These are phyloP conservation scores for Forsythia viridissima DNA, from an alignment of 257 asterid genomes.

Conservation along the genomic window DNA sequence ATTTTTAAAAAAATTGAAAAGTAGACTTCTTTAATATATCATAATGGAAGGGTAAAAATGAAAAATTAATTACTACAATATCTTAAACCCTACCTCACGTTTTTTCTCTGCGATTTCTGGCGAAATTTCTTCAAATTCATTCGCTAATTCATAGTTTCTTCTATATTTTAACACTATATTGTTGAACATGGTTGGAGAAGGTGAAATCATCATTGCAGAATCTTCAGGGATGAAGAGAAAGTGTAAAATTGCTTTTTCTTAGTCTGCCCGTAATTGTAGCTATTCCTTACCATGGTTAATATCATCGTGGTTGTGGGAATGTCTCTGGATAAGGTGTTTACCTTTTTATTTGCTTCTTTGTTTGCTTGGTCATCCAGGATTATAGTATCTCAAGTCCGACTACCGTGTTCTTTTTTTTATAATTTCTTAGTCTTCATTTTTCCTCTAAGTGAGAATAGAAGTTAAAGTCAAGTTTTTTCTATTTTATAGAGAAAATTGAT, in stretches of 20 bases:
- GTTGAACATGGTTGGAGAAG: no score
- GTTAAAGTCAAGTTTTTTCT: neutral
- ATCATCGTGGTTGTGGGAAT: neutral
- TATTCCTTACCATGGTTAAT: neutral
- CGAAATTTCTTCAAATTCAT: no score
- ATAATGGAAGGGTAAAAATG: no score
- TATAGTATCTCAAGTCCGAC: neutral
- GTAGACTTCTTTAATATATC: no score
- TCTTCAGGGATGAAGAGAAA: no score
- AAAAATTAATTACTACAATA: no score
- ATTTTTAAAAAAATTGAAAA: no score
- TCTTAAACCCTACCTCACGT: no score
- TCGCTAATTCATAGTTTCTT: no score
- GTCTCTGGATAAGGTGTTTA: neutral
- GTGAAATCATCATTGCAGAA: no score
- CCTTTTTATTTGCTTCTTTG: neutral
- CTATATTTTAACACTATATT: no score
- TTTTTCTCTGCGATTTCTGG: no score
- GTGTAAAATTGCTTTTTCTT: neutral
- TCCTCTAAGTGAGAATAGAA: neutral
- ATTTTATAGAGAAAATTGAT: neutral
- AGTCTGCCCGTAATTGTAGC: neutral
- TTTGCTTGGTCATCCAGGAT: neutral
- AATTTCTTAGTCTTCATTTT: neutral
- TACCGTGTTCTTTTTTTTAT: neutral